Base-by-base conservation (phyloP, 1,284 basidiomycete species). In the Sporisorium sorghi region DNA sequence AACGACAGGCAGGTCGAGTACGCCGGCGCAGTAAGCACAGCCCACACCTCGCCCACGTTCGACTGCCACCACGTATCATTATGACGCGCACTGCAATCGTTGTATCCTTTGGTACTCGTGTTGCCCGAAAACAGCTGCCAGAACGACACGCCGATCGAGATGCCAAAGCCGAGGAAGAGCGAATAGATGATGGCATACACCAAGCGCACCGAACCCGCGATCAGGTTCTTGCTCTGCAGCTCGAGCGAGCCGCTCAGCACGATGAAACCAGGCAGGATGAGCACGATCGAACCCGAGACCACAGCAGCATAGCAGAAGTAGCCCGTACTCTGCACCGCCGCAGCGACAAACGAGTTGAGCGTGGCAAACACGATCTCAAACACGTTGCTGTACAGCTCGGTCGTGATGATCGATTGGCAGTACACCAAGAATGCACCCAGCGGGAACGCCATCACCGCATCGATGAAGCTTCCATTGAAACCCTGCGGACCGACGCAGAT, bases 341-440 rank as follows among this genome's bases (percentile, higher is more conserved):
- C 71, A 17, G 93, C 88, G 48, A 94, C 79, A 85, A 96, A 96
- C 17, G 88, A 88, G 81, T 92, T 93, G 83, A 94, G 85, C 4
- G 89, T 91, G 1, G 92, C 90, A 59, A 93, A 89, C 5, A 91
- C 92, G 74, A 94, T 93, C 89, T 95, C 94, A 77, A 94, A 93
- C 30, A 93, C 88, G 71, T 93, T 93, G 15, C 89, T 90, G 83
- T 93, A 94, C 39, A 97, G 86, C 85, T 94, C 92, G 10, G 83
- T 82, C 35, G 83, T 84, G 69, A 84, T 83, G 58, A 74, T 70
- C 56, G 69, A 71, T 63, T 84, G 81, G 55, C 80, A 80, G 53
- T 75, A 81, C 53, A 80, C 79, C 30, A 97, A 87, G 11, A 94
- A 86, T n/a, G 89, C 89, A 14, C 94, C 93, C 12, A 96, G 88